A percentile compares a stretch with the other conserved stretches of the same genome.
Evolutionary conservation across 2,329 filamentous ascomycete genomes (phyloP).

Genomic region (Scedosporium minutisporum): DNA sequence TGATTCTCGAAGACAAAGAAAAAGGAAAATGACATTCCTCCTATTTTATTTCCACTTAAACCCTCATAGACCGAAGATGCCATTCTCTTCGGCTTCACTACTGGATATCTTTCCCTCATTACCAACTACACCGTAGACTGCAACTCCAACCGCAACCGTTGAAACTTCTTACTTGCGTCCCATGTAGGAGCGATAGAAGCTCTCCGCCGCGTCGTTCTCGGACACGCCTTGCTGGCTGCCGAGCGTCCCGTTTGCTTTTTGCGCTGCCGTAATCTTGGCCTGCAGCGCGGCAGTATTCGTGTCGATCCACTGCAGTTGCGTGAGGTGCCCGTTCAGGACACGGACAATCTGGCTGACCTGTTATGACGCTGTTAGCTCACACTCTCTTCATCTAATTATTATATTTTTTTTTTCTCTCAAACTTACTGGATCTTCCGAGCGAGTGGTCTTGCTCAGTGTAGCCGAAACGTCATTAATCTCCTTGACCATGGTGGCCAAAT

Average conservation of each 20-base stretch:
- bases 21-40: neutral
- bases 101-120: neutral
- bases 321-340: conserved; percentile 86
- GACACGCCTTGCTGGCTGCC: conserved; percentile 46
- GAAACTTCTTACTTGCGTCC: conserved; percentile 47
- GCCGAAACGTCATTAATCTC: conserved; percentile 94
- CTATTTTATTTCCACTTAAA: neutral
- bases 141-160: neutral
- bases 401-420: neutral
- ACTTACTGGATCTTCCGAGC: conserved; percentile 78
- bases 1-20: neutral
- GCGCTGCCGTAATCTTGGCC: conserved; percentile 70
- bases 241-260: conserved; percentile 63
- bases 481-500: conserved; percentile 91
- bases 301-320: conserved; percentile 89
- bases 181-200: conserved; percentile 85
- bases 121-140: neutral
- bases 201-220: conserved; percentile 67
- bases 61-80: neutral
- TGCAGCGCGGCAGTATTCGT: conserved; percentile 72
- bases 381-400: neutral
- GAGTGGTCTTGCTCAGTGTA: conserved; percentile 78
- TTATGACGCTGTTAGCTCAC: conserved; percentile 11
- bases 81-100: neutral
- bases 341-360: conserved; percentile 91